Conservation (phyloP, 192 early-diverging fungal genomes). For the Coemansia sp. region DNA sequence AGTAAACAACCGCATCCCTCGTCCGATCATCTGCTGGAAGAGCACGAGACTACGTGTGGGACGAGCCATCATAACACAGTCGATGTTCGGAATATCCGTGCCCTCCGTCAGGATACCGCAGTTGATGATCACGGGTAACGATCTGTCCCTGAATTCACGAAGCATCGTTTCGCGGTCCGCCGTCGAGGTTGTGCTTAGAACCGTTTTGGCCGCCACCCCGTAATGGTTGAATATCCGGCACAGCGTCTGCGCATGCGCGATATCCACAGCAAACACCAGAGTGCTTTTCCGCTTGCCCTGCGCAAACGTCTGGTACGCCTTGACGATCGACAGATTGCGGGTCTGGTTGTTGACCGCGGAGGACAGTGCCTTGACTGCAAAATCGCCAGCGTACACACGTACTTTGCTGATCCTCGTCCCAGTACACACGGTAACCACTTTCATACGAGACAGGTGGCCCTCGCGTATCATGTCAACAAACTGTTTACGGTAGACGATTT, state of each 20-base stretch:
- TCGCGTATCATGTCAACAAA: slow-evolving; percentile 85
- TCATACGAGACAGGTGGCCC: slow-evolving; percentile 71
- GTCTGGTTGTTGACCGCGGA: slow-evolving; percentile 57
- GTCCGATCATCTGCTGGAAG: slow-evolving; percentile 95
- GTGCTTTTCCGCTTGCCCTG: slow-evolving; percentile 53
- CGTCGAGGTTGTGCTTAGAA: slow-evolving; percentile 61
- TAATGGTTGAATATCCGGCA: slow-evolving; percentile 53
- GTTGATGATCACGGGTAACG: slow-evolving; percentile 82
- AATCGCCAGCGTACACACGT: slow-evolving; percentile 61
- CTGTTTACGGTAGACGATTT: slow-evolving; percentile 71
- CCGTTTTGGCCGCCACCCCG: slow-evolving; percentile 47
- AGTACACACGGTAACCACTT: slow-evolving; percentile 68
- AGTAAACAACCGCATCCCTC: slow-evolving; percentile 72
- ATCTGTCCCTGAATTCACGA: slow-evolving; percentile 59
- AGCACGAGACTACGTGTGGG: slow-evolving; percentile 84
- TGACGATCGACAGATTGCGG: slow-evolving; percentile 67
- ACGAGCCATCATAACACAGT: slow-evolving; percentile 83
- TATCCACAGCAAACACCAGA: slow-evolving; percentile 87
- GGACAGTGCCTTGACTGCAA: slow-evolving; percentile 58
- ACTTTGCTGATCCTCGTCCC: slow-evolving; percentile 54
- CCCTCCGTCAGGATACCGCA: slow-evolving; percentile 86
- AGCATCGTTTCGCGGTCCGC: slow-evolving; percentile 61
- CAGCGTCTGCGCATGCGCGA: slow-evolving; percentile 70
- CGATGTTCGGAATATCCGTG: slow-evolving; percentile 85
- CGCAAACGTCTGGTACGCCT: slow-evolving; percentile 61